phyloP scores from a whole-genome alignment of 2,329 filamentous ascomycete species.

The Ustulina deusta region DNA sequence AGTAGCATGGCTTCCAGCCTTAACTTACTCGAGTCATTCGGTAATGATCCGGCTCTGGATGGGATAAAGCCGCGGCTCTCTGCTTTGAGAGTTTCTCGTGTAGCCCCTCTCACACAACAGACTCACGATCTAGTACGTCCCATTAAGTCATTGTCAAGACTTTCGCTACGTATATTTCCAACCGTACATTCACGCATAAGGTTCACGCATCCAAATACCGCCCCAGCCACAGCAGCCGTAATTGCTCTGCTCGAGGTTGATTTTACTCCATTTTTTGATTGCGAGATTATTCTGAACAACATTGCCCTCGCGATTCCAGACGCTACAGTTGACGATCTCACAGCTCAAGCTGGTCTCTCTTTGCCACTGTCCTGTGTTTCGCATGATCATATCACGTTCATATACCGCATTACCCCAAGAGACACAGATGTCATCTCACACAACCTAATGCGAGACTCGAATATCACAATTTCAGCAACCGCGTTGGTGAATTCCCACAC shows the following conservation, averaged over 20 bases:
- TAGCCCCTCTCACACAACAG: constrained; percentile 73
- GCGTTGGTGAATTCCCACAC: constrained; percentile 66
- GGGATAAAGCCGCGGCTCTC: constrained; percentile 76
- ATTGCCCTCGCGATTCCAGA: constrained; percentile 69
- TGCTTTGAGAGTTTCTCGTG: constrained; percentile 78
- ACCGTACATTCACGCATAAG: constrained; percentile 78
- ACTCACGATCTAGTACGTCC: constrained; percentile 71
- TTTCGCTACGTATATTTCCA: constrained; percentile 74
- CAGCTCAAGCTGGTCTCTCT: constrained; percentile 60
- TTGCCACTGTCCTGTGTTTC: constrained; percentile 73
- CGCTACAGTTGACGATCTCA: constrained; percentile 70
- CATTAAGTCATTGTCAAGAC: constrained; percentile 71
- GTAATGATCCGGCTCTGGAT: constrained; percentile 71
- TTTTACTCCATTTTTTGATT: constrained; percentile 77
- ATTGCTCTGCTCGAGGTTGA: constrained; percentile 80
- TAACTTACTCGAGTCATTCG: constrained; percentile 82
- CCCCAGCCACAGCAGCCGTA: constrained; percentile 69
- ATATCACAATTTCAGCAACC: constrained; percentile 70
- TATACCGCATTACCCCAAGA: constrained; percentile 73
- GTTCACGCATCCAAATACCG: constrained; percentile 73
- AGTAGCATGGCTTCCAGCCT: constrained; percentile 76
- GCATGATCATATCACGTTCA: constrained; percentile 79
- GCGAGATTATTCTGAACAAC: constrained; percentile 70
- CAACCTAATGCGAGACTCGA: constrained; percentile 64
- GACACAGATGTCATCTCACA: constrained; percentile 60